These are phyloP conservation scores for Aspergillus hancockii DNA, from an alignment of 495 filamentous ascomycete genomes.

Conservation along the genomic window DNA sequence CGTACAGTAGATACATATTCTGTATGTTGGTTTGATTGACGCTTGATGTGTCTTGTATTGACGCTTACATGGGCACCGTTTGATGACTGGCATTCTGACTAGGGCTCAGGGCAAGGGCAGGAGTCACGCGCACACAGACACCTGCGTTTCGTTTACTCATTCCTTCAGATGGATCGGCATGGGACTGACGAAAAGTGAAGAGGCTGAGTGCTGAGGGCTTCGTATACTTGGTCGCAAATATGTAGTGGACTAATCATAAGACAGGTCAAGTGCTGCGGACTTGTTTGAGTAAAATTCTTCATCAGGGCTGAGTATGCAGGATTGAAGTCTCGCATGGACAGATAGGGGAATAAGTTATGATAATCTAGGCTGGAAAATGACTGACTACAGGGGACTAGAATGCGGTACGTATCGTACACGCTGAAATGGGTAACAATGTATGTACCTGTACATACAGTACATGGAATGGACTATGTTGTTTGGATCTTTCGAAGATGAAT, in stretches of 20 bases:
- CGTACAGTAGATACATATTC: background rate
- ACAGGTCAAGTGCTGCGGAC: background rate
- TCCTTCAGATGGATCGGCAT: conserved; percentile 8
- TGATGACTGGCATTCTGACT: background rate
- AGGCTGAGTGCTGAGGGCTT: background rate
- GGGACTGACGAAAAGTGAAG: background rate
- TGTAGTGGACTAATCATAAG: conserved; percentile 11
- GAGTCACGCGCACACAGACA: conserved; percentile 19
- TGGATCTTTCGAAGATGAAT: too few relatives aligned
- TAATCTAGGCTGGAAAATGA: background rate
- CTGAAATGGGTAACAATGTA: background rate
- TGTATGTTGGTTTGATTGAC: background rate
- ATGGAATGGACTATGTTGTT: background rate
- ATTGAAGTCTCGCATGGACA: background rate
- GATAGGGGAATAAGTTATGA: background rate
- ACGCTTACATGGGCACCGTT: background rate
- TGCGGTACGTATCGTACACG: background rate
- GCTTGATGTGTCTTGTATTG: background rate
- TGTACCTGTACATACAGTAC: background rate
- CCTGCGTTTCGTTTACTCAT: background rate
- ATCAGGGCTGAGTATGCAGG: conserved; percentile 11
- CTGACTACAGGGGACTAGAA: background rate
- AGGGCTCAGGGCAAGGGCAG: conserved; percentile 30
- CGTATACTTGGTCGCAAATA: conserved; percentile 1
- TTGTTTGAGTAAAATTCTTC: conserved; percentile 3